Evolutionary conservation across 1,284 basidiomycete species (phyloP).

Genomic region (Cystobasidium pallidum): DNA sequence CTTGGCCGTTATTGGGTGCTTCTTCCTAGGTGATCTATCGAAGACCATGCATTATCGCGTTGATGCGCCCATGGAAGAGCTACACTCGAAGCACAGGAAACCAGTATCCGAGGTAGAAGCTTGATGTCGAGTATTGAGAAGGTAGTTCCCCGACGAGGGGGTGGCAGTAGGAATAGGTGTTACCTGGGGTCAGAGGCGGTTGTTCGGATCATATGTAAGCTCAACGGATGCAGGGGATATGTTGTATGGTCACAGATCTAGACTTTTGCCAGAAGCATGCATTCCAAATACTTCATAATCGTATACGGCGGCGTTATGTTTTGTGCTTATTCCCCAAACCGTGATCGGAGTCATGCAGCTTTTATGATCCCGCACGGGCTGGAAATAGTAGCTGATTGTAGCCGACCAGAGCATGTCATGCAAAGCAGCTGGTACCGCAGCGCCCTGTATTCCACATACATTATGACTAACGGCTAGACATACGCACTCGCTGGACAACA

Average conservation of each 20-base stretch:
- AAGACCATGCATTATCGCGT: conserved; percentile 30
- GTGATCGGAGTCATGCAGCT: no score
- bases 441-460: neutral
- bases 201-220: no score
- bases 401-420: neutral
- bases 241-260: no score
- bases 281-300: no score
- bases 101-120: neutral
- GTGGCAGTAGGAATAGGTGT: no score
- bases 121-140: neutral
- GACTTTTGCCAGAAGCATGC: no score
- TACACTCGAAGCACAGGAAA: conserved; percentile 25
- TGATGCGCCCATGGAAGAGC: conserved; percentile 27
- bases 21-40: conserved; percentile 15
- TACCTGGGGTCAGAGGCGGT: no score
- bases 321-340: no score
- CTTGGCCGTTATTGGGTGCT: conserved; percentile 26
- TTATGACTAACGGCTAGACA: neutral
- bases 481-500: no score
- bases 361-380: neutral
- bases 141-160: no score
- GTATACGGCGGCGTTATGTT: no score
- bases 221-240: no score
- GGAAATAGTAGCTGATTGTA: conserved; percentile 1
- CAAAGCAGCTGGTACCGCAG: neutral